Evolutionary conservation across 2,329 filamentous ascomycete species (phyloP), one percentile per base, ranked within the genome.

Genomic region (Monascus ruber): DNA sequence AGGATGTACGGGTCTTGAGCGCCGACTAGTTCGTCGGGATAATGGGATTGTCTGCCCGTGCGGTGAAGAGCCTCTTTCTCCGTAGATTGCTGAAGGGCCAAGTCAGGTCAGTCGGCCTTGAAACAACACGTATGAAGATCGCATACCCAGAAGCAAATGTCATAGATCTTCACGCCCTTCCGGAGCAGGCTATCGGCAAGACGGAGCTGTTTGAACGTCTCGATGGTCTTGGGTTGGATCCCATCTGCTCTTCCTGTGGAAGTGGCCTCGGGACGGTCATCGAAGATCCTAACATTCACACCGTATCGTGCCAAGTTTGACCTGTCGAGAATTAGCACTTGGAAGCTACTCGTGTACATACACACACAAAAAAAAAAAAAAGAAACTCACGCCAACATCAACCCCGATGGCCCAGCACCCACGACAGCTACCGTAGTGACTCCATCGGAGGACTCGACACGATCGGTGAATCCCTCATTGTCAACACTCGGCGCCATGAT

Each of bases 161-260:
- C 82, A 59, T 81, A 83, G 34, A 86, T 76, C 34, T 74, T 76
- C 36, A 81, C 81, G 26, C 79, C 81, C 49, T 78, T 73, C 45
- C 75, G 74, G 33, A 86, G 60, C 26, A 86, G 60, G 1, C 74
- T 66, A 46, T 85, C 80, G n/a, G 76, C 79, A n/a, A 85, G 63
- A 28, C 80, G 70, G 68, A 86, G 77, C 61, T 85, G 81, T 45
- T 76, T 74, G 50, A 85, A 74, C 0, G 82, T 86, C 64, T 86
- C 82, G 50, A 87, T 83, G 1, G 81, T 82, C 62, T 86, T 86
- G 34, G 82, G 82, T 52, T 86, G 82, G 38, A 86, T 66, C 32
- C 82, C 82, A 57, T 86, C 83, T 45, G 81, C 81, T 41, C 74
- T 68, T 33, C 81, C 81, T 6, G 79, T 79, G 5, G 75, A 69